Conservation (phyloP, 345 rosid species). For the Boechera divaricarpa region DNA sequence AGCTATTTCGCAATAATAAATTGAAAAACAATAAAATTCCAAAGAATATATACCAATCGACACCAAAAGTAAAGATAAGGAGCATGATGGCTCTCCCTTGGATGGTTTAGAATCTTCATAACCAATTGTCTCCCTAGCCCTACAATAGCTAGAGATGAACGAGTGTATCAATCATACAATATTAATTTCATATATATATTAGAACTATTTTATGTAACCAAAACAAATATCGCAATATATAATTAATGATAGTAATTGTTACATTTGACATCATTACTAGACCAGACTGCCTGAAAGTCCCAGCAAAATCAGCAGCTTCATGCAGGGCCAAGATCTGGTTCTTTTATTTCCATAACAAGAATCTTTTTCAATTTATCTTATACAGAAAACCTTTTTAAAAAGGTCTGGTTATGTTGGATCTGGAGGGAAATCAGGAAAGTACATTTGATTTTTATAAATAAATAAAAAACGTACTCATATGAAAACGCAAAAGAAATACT, state of each 20-base stretch:
- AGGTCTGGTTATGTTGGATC: conserved; percentile 12
- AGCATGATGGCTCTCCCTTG: conserved; percentile 40
- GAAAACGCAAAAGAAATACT: neutral
- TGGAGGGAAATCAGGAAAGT: conserved; percentile 8
- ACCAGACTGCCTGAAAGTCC: conserved; percentile 16
- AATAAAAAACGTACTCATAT: neutral
- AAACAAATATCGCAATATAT: neutral
- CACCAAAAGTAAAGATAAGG: conserved; percentile 36
- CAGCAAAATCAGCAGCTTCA: conserved; percentile 17
- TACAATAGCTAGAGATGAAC: conserved; percentile 13
- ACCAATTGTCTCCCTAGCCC: conserved; percentile 33
- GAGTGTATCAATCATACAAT: conserved; percentile 18
- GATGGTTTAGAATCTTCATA: conserved; percentile 32
- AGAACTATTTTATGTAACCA: neutral
- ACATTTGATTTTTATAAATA: neutral
- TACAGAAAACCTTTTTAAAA: neutral
- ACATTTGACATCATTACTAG: neutral
- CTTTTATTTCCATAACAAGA: neutral
- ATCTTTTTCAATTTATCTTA: neutral
- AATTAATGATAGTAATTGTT: neutral
- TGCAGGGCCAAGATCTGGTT: conserved; percentile 5
- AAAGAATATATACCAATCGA: conserved; percentile 33
- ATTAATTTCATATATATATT: neutral
- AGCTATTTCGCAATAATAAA: conserved; percentile 15
- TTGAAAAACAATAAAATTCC: conserved; percentile 28